Base-by-base conservation (phyloP, 1,139 yeast genomes). In the Suhomyces kunorum region DNA sequence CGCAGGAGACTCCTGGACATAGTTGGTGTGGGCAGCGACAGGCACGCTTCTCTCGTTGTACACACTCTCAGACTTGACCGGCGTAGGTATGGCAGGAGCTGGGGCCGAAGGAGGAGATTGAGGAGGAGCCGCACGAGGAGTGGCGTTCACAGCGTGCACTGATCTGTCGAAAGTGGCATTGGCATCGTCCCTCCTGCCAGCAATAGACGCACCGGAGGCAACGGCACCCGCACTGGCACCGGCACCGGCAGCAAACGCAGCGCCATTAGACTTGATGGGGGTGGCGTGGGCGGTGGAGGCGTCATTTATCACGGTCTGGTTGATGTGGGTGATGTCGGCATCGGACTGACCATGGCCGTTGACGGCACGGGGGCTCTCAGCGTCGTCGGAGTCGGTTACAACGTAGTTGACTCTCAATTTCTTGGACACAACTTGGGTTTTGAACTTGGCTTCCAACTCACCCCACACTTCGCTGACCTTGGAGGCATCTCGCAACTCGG, bases 381-480 rank as follows among this genome's bases (percentile, higher is more conserved):
- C 38, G 36, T 50, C 55, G 34, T 57, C 56, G 16, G 38, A 29
- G 40, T 58, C 68, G 36, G 64, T 62, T 40, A 71, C 59, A 39
- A 74, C 62, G 63, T 83, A 87, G 55, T 74, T 78, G 44, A 88
- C 96, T 66, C 81, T 83, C 63, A 89, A 83, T 68, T 87, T 88
- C 64, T 82, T 83, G 47, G 86, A 83, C 36, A 78, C 72, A 39
- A 84, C 74, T 50, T 76, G 73, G 12, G 73, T 68, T 57, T 82
- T 82, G 58, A 76, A 75, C 57, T 74, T 74, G 38, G 78, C 64
- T 57, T 86, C 95, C 56, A 87, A 74, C 39, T 75, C 70, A 26
- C 83, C 57, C 96, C 96, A 89, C 55, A 76, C 68, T 39, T 81
- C 83, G 44, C 87, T 76, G 39, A 87, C 87, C 55, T 66, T 66